Evolutionary conservation across 371 early-diverging fungal species (phyloP).

Genomic region (Nematocida sp.): DNA sequence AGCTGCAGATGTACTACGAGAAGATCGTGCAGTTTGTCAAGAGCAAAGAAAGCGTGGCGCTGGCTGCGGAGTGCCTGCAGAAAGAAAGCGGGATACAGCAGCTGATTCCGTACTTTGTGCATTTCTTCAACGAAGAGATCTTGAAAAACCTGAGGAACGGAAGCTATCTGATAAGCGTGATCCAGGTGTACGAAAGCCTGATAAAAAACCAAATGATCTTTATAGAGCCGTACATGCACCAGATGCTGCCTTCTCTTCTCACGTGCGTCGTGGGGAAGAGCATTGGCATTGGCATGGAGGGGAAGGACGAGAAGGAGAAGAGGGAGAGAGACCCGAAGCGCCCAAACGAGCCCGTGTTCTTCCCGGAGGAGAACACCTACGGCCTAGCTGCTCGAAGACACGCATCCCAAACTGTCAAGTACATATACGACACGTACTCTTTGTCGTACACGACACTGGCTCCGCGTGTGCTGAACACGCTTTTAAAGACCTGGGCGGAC

Average conservation of each 20-base stretch:
- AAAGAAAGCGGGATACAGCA: conserved; percentile 90
- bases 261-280: conserved; percentile 83
- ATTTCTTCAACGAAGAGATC: conserved; percentile 79
- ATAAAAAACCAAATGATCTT: conserved; percentile 80
- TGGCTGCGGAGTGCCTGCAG: conserved; percentile 75
- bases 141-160: conserved; percentile 59
- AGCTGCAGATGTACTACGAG: conserved; percentile 89
- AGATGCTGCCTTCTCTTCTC: conserved; percentile 84
- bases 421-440: conserved; percentile 61
- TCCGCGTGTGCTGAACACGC: conserved; percentile 62
- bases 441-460: conserved; percentile 62
- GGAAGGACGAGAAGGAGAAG: neutral
- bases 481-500: conserved; percentile 63
- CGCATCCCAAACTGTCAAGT: conserved; percentile 61
- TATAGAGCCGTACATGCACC: conserved; percentile 95
- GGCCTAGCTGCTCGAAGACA: conserved; percentile 46
- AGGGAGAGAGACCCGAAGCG: neutral
- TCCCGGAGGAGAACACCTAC: neutral
- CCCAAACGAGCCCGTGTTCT: neutral
- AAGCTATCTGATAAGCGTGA: conserved; percentile 51
- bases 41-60: conserved; percentile 68
- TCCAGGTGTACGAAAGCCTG: conserved; percentile 74
- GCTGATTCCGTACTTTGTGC: conserved; percentile 89
- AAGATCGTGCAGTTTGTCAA: conserved; percentile 77
- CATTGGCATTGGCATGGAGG: conserved; percentile 59